Base-by-base conservation (phyloP, 192 early-diverging fungal species). In the Geosiphon pyriformis region DNA sequence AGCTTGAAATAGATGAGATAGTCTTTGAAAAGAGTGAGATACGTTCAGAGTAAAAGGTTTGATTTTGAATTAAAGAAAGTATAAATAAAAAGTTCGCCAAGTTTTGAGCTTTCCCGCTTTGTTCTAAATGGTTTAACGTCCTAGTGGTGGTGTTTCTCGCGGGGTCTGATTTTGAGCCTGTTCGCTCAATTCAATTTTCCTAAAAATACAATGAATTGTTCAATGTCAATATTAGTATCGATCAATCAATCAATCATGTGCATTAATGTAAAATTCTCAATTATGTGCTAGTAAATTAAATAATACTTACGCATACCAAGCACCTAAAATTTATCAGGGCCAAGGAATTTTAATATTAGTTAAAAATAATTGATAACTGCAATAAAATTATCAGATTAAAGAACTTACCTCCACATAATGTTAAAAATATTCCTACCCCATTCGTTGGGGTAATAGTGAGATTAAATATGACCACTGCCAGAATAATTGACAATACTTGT, bases 401-500 rank as follows among this genome's bases (percentile, higher is more conserved):
- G 67, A 76, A 87, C 35, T 64, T 76, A 57, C 87, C 86, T 62
- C 80, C 80, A 49, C 80, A 54, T 30, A 83, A 67, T 15, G 85
- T 87, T 59, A 89, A 76, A 17, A 83, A 60, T 27, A 83, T 91
- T 15, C 86, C 87, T 8, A 74, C 32, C 11, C 69, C 75, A 50
- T 89, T 86, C 8, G 80, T 75, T 49, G 79, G 65, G 2, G 76
- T 88, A 55, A 80, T 85, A 55, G 70, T 77, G 0, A 85, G 76
- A 57, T 78, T 79, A 53, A 82, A 90, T 26, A 83, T 82, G 7
- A 77, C 76, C 4, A 88, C 87, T 3, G 81, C 74, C 30, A 83
- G 67, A 46, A 83, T 72, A 65, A 88, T 87, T 32, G 85, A 86
- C 4, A 90, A 77, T 2, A 86, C 88, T 68, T 90, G 88, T 74